These are phyloP conservation scores for Calonectria pseudoturangicola DNA, from an alignment of 2,329 filamentous ascomycete genomes.

Conservation along the genomic window DNA sequence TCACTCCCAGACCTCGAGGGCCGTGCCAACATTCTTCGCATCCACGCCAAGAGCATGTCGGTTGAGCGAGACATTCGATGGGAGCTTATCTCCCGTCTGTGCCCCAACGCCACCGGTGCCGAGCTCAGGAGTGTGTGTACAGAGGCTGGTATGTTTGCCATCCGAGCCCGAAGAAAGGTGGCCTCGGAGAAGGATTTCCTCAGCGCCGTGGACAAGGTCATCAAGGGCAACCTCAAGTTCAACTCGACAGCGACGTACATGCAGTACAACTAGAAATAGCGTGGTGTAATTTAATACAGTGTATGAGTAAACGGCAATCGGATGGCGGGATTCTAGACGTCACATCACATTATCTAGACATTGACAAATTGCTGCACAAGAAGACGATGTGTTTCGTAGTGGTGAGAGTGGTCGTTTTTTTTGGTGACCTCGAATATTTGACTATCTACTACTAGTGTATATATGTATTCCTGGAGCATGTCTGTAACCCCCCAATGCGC, in stretches of 20 bases:
- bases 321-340: slow-evolving; percentile 52
- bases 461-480: slow-evolving; percentile 31
- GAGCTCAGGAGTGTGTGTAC: slow-evolving; percentile 97
- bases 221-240: slow-evolving; percentile 99
- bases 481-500: slow-evolving; percentile 36
- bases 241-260: slow-evolving; percentile 98
- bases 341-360: slow-evolving; percentile 48
- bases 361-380: slow-evolving; percentile 46
- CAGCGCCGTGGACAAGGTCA: slow-evolving; percentile 98
- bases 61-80: slow-evolving; percentile 99
- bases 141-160: slow-evolving; percentile 99
- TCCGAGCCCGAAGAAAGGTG: slow-evolving; percentile 95
- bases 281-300: slow-evolving; percentile 56
- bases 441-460: slow-evolving; percentile 47
- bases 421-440: slow-evolving; percentile 34
- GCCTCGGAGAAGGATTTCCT: slow-evolving; percentile 99
- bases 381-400: slow-evolving; percentile 10
- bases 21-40: slow-evolving; percentile 96
- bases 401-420: slow-evolving; percentile 4
- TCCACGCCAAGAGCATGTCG: slow-evolving; percentile 99
- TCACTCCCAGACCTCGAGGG: slow-evolving; percentile 97
- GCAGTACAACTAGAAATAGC: slow-evolving; percentile 90
- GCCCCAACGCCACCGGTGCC: slow-evolving; percentile 97
- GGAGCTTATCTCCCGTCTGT: slow-evolving; percentile 98
- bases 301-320: slow-evolving; percentile 59